Evolutionary conservation across 73 alveolate species (phyloP), one percentile per base, ranked within the genome.

Genomic region (Urostyla sp.): DNA sequence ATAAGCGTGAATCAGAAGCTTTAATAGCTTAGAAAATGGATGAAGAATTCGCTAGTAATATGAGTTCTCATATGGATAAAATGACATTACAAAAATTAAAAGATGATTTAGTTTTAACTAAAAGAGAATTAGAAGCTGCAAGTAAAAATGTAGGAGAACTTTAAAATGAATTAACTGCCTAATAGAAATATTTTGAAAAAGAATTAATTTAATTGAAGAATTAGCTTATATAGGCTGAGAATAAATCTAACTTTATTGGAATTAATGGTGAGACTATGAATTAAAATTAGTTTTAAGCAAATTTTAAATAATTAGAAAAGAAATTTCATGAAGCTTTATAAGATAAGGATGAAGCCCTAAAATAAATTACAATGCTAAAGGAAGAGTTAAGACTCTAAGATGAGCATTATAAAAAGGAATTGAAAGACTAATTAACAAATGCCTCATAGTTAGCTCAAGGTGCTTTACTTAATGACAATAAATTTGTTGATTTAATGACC

Each of bases 401-500:
- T 34, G 35, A 69, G 67, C 83, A 69, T 49, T 69, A 37, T 46
- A 44, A 24, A 26, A 69, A 69, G 31, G 83, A 69, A 69, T 15
- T 69, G 11, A 27, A 69, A 40, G 83, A 45, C 43, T 28, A 69
- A 15, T 38, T 69, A 2, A 8, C 44, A 10, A 67, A 69, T 69
- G 83, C 83, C 4, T 46, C 30, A 1, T 43, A 69, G 21, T 30
- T 69, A n/a, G 83, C 83, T 11, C 44, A 69, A 28, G 49, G 69
- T 36, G 20, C 85, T 4, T 36, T 81, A 28, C 61, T 69, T 0
- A 67, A 67, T 46, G 91, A 81, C 37, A 24, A 24, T 27, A 81
- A 81, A 35, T 67, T 81, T 36, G 85, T 81, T 2, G 38, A 69
- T 20, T 28, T 81, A 27, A 81, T 81, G 91, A 73, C 69, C 6